Evolutionary conservation across 306 rosid genomes (phyloP).

Genomic region (Astragalus membranaceus): DNA sequence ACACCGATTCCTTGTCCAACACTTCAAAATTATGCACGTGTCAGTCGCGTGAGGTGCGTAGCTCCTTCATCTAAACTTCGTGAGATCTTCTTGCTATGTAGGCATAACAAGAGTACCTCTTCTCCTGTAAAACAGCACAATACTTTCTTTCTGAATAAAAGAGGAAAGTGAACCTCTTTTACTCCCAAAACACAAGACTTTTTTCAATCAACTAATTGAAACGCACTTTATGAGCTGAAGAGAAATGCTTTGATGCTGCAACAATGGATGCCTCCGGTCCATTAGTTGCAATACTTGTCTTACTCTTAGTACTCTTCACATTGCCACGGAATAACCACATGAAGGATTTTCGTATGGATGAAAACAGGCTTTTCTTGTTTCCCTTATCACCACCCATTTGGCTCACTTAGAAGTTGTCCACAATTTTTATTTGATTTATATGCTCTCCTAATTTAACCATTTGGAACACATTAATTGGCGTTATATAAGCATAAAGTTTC

Average conservation of each 20-base stretch:
- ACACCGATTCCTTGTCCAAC: too few species aligned
- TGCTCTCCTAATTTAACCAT: neutral
- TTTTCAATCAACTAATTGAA: neutral
- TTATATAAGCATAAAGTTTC: neutral
- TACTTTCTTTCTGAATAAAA: too few species aligned
- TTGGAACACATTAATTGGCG: neutral
- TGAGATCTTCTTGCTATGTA: too few species aligned
- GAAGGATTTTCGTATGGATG: neutral
- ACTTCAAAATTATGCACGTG: too few species aligned
- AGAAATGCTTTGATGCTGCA: conserved; percentile 24
- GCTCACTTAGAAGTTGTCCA: neutral
- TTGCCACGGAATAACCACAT: neutral
- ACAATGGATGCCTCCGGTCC: conserved; percentile 15
- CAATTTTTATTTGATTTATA: neutral
- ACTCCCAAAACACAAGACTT: too few species aligned
- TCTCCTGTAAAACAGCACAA: fast-evolving
- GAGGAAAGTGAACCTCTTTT: too few species aligned
- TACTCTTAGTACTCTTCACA: conserved; percentile 9
- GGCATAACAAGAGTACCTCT: too few species aligned
- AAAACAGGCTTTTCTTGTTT: neutral
- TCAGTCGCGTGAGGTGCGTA: too few species aligned
- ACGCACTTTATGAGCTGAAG: conserved; percentile 14
- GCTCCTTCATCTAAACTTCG: too few species aligned
- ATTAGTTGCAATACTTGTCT: neutral
- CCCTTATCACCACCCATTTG: neutral